Base-by-base conservation (phyloP, 768 basidiomycete species). In the Calocybe gangraenosa region DNA sequence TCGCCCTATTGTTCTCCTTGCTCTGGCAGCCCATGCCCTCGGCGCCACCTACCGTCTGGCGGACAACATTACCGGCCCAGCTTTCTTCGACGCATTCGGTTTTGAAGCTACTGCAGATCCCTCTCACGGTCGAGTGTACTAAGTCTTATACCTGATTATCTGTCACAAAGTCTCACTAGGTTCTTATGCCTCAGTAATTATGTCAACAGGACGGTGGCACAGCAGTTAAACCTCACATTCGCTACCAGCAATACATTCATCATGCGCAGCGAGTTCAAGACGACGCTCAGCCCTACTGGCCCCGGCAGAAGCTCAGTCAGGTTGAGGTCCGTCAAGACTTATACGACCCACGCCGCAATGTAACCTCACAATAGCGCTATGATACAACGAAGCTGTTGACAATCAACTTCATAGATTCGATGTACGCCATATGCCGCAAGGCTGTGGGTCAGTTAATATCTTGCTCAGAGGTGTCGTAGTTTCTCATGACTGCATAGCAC, bases 111-210 rank as follows among this genome's bases (percentile, higher is more conserved):
- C 75, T 23, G 44, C 68, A 0, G 82, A 83, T 53, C 81, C 82
- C 1, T 83, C 80, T 2, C 66, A 78, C 34, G 82, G 82, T 14
- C 65, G 80, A 55, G 82, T 84, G 81, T 82, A 62, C 3, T 43
- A 19, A 9, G 44, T 32, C 9, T 33, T 38, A 4, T 22, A 6
- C 14, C 7, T n/a, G 34, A 7, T 5, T n/a, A 7, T 35, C 6
- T 18, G 34, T 35, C 34, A 35, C 34, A n/a, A 18, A n/a, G 7
- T 35, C 17, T 18, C 7, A n/a, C 34, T 31, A 35, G 34, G 7
- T 35, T 35, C 34, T 8, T 31, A 8, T 14, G 17, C 7, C 17
- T 18, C 32, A 75, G 73, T 11, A 70, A 65, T 49, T 71, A 73
- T 42, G 70, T 74, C 34, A 55, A 66, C 48, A 46, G 59, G 37